phyloP scores from a whole-genome alignment of 2,329 filamentous ascomycete species.

The Blastomyces silverae region DNA sequence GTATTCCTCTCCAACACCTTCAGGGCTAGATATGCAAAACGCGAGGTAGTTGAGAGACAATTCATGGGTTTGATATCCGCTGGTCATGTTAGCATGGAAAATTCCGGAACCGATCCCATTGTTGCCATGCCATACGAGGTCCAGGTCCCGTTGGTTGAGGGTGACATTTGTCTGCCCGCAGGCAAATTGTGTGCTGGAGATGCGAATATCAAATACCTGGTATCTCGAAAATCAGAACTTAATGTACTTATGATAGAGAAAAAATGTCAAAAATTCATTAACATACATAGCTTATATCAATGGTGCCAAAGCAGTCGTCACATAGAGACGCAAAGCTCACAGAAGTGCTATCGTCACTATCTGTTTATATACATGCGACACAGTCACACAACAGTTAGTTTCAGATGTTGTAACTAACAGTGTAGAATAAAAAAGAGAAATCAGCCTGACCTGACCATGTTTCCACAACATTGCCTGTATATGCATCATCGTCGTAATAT shows the following conservation, averaged over 20 bases:
- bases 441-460: conserved; percentile 16
- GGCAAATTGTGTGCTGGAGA: conserved; percentile 24
- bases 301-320: conserved; percentile 20
- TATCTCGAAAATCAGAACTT: conserved; percentile 12
- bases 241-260: neutral
- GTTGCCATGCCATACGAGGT: conserved; percentile 24
- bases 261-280: conserved; percentile 4
- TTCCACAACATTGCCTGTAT: neutral
- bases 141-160: conserved; percentile 28
- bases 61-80: conserved; percentile 19
- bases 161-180: conserved; percentile 26
- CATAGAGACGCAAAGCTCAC: conserved; percentile 25
- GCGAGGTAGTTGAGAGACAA: conserved; percentile 26
- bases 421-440: neutral
- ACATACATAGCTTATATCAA: conserved; percentile 21
- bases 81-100: conserved; percentile 23
- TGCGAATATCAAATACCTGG: conserved; percentile 28
- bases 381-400: neutral
- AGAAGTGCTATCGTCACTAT: conserved; percentile 20
- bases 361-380: conserved; percentile 20
- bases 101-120: conserved; percentile 25
- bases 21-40: conserved; percentile 26
- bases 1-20: conserved; percentile 19
- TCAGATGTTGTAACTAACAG: neutral
- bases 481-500: neutral